Evolutionary conservation across 1,139 yeast genomes (phyloP), one percentile per base, ranked within the genome.

Genomic region (Geotrichum carabidarum): DNA sequence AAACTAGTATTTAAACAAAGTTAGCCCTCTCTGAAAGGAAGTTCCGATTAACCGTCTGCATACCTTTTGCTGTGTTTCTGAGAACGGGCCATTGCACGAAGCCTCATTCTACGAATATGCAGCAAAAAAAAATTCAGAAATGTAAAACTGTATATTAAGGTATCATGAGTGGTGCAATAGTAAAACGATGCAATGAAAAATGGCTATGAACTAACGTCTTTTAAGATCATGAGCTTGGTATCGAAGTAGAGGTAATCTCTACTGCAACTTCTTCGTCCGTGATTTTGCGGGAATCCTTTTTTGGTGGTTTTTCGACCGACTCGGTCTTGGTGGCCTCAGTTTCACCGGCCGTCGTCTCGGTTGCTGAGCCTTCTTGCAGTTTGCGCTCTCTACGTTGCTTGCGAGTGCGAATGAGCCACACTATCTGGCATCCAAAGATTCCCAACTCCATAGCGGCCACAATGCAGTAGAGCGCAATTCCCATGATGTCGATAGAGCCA

Each of bases 391-490:
- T 60, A 27, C 65, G 58, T 35, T 48, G 54, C 52, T 63, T 57
- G 36, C 70, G 78, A 59, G 79, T 78, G 55, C 88, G 72, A 34
- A 83, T 58, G 64, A 81, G 78, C 96, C 96, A 90, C 8, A 85
- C 71, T 14, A 75, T 63, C 53, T 89, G 96, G 56, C 88, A 79
- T 0, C 73, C 45, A 62, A 86, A 82, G 32, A 91, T 87, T 0
- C 97, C 97, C 2, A 82, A 58, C 65, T 91, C 98, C 65, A 90
- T 67, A 0, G 72, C 81, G 15, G 89, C 78, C 50, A 91, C 89
- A 27, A 88, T 74, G 8, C 81, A 78, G 67, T 90, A 91, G 47
- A 90, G 74, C 0, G 85, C 75, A 60, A 88, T 79, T 55, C 96
- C 94, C 81, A 91, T 78, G 38, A 83, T 69, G 67, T 90, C 96